A percentile compares a stretch with the other conserved stretches of the same genome.
Conservation (phyloP, 169 alveolate genomes). For the Plasmodium vivax region DNA sequence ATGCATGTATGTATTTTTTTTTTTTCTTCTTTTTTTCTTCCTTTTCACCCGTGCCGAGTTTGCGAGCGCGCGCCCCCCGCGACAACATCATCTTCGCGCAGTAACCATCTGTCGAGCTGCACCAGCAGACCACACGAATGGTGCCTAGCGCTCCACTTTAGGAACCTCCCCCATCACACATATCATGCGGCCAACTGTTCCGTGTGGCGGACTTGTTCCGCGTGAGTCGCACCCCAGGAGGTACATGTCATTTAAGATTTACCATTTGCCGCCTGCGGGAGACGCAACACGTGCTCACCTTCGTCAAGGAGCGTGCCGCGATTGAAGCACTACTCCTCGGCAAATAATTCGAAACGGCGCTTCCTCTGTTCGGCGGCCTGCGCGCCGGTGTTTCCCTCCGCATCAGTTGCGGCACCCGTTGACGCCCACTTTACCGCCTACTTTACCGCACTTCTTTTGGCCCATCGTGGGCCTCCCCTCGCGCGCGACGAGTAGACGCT, state of each 20-base stretch:
- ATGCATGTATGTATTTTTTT: background rate
- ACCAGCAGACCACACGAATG: background rate
- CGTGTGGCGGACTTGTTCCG: background rate
- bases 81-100: background rate
- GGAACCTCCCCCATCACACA: background rate
- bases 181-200: background rate
- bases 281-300: background rate
- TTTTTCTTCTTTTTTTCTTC: background rate
- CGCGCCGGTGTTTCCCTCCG: background rate
- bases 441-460: background rate
- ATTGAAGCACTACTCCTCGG: background rate
- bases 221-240: background rate
- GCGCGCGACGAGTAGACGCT: background rate
- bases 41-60: background rate
- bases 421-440: too few species aligned
- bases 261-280: background rate
- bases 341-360: background rate
- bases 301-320: background rate
- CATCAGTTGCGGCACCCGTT: background rate
- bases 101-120: background rate
- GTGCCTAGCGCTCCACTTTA: background rate
- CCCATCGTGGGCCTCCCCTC: background rate
- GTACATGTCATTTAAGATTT: background rate
- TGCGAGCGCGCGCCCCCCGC: background rate
- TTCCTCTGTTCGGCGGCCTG: background rate